A percentile compares a stretch with the other conserved stretches of the same genome.
Evolutionary conservation across 176 grass and related monocot genomes (phyloP).

Genomic region (Carex scoparia): DNA sequence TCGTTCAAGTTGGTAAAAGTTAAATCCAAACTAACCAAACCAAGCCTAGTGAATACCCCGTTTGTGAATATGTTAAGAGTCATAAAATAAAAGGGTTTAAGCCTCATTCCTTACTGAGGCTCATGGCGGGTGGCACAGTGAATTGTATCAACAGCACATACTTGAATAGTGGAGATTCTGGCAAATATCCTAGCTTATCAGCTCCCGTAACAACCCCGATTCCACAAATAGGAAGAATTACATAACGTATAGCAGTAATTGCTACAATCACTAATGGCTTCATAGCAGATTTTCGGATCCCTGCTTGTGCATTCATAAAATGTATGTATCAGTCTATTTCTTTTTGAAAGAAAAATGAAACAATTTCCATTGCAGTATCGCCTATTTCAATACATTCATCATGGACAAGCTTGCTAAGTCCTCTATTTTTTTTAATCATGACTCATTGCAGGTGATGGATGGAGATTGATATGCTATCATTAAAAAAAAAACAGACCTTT

Average conservation of each 20-base stretch:
- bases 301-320: not conserved
- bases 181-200: constrained; percentile 45
- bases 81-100: not conserved
- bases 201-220: constrained; percentile 44
- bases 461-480: not conserved
- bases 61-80: not conserved
- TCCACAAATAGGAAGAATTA: constrained; percentile 38
- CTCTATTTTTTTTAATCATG: not conserved
- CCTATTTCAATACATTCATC: not conserved
- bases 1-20: not conserved
- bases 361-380: not conserved
- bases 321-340: not conserved
- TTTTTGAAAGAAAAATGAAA: not conserved
- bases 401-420: not conserved
- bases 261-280: constrained; percentile 20
- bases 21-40: not conserved
- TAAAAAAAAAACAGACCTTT: constrained; percentile 30
- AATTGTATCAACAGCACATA: constrained; percentile 57
- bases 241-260: constrained; percentile 33
- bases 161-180: constrained; percentile 46
- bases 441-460: not conserved
- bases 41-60: not conserved
- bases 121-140: constrained; percentile 54
- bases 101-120: constrained; percentile 22
- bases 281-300: constrained; percentile 17